These are phyloP conservation scores for Ceratobasidium sp. DNA, from an alignment of 1,284 basidiomycete species.

Conservation along the genomic window DNA sequence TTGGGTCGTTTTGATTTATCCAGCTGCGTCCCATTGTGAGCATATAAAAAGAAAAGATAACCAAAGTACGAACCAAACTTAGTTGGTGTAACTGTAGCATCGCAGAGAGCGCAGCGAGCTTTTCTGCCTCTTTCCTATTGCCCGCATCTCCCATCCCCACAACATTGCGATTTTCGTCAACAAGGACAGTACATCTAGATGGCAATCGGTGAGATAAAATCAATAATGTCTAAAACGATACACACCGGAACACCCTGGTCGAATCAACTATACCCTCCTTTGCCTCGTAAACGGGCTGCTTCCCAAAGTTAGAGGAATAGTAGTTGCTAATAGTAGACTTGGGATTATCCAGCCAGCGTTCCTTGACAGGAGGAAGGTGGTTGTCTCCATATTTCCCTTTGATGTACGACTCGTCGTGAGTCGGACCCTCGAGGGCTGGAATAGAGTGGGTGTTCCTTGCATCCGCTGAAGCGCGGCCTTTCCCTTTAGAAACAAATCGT, in stretches of 20 bases:
- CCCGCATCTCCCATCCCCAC: conserved; percentile 70
- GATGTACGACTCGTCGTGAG: conserved; percentile 53
- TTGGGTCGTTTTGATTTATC: conserved; percentile 37
- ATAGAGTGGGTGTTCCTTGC: conserved; percentile 10
- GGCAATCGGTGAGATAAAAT: neutral
- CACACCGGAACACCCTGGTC: conserved; percentile 25
- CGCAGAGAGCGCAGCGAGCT: conserved; percentile 77
- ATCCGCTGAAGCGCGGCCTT: conserved; percentile 1
- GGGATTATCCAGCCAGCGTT: conserved; percentile 32
- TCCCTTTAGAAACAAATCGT: conserved; percentile 14
- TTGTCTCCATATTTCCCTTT: conserved; percentile 49
- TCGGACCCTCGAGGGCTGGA: conserved; percentile 47
- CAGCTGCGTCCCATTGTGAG: conserved; percentile 16
- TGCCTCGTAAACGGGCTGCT: conserved; percentile 24
- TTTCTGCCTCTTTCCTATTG: conserved; percentile 75
- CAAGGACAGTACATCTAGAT: conserved; percentile 29
- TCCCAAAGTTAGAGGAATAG: conserved; percentile 11
- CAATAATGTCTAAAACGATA: neutral
- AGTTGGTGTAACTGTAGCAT: conserved; percentile 72
- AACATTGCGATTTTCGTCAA: conserved; percentile 47
- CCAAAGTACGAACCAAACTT: conserved; percentile 61
- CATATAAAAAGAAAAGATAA: neutral
- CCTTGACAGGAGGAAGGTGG: conserved; percentile 40
- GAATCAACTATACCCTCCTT: conserved; percentile 21
- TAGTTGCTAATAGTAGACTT: conserved; percentile 39